Evolutionary conservation across 2,329 filamentous ascomycete species (phyloP).

Genomic region (Pyricularia pennisetigena): DNA sequence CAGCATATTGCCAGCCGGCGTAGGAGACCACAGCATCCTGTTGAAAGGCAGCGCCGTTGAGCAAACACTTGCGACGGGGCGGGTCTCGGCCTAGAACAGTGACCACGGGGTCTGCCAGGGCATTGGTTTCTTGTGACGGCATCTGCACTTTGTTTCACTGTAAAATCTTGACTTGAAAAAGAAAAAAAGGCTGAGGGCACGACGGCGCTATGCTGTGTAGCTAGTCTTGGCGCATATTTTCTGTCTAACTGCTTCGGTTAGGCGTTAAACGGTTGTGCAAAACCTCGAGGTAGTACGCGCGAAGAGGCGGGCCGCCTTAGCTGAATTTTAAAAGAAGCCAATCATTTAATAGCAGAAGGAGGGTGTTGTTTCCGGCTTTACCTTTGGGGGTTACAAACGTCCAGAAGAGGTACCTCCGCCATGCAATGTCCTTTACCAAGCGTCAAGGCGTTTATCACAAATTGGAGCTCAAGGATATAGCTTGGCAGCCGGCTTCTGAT

Average conservation of each 20-base stretch:
- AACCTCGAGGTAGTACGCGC: background rate
- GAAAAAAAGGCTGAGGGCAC: background rate
- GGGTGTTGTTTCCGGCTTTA: too few species aligned
- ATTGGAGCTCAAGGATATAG: background rate
- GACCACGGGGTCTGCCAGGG: slow-evolving; percentile 18
- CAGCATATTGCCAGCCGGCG: slow-evolving; percentile 37
- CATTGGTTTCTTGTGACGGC: background rate
- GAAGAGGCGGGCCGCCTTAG: background rate
- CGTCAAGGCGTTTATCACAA: background rate
- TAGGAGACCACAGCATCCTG: slow-evolving; percentile 35
- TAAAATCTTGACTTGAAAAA: background rate
- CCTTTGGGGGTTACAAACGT: too few species aligned
- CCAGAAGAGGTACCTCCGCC: background rate
- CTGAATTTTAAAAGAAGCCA: background rate
- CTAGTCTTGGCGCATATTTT: background rate
- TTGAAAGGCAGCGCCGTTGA: slow-evolving; percentile 40
- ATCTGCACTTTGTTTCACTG: background rate
- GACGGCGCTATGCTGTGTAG: background rate
- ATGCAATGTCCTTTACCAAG: background rate
- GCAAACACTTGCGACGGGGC: slow-evolving; percentile 20
- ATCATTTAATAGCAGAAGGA: background rate
- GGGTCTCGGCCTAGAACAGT: slow-evolving; percentile 25
- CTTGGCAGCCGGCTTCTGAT: background rate
- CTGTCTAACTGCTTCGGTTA: background rate
- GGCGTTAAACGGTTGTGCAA: background rate